Evolutionary conservation across 805 yeast species (phyloP), one percentile per base, ranked within the genome.

Genomic region (Candida oleophila): DNA sequence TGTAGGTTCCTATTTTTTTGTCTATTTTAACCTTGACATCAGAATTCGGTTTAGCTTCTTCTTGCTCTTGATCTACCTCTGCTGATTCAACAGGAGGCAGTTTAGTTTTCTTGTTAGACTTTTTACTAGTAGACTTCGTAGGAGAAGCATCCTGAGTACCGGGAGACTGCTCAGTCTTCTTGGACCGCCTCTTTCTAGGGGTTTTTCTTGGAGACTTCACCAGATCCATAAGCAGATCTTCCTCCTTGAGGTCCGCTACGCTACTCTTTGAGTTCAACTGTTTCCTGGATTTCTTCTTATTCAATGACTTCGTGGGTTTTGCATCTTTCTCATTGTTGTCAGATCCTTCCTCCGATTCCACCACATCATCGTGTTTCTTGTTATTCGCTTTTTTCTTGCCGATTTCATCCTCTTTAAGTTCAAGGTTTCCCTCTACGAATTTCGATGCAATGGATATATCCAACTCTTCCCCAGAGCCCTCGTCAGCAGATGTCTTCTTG

Each of bases 241-340:
- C 39, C 39, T 36, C 19, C 12, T 36, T 36, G 36, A 14, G 36
- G 7, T 15, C 36, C 8, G 38, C 40, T 35, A 33, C 22, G 28
- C 34, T 21, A 14, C 38, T 43, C 28, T 41, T 25, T 28, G 37
- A 38, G 37, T 47, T 42, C 25, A 25, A 36, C 42, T 37, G 39
- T 18, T 19, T 36, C 20, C 20, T 34, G 25, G 36, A 3, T 41
- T 32, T 28, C 19, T 45, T 41, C 28, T 30, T 30, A 8, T 41
- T 28, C 15, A n/a, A 9, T 32, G 35, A 9, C 16, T 22, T 28
- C 2, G 43, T 5, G 22, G 21, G 28, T 30, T 5, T 22, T 3
- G 4, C 16, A 14, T 22, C 12, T 16, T 15, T 8, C 3, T 28
- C 25, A 22, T 11, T 19, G 14, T 15, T 36, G 38, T 43, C 34